Evolutionary conservation across 139 green algal species (phyloP), one percentile per base, ranked within the genome.

Genomic region (Chlorella vulgaris): DNA sequence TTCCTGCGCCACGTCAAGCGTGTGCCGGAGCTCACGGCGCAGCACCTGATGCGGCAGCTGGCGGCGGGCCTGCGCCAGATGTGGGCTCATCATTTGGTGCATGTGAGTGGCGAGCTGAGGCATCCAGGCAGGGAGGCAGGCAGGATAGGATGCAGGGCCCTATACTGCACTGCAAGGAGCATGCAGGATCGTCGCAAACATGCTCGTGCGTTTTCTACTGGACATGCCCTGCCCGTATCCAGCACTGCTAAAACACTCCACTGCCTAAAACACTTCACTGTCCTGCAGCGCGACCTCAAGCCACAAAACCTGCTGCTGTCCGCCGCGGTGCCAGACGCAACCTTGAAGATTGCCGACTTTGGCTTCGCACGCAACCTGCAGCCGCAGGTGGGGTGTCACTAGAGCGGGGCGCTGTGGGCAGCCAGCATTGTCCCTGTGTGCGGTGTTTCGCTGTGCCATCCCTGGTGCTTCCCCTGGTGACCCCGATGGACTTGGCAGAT

Each of bases 291-390:
- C 5, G 97, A 99, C 88, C 87, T 99, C n/a, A 99, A 99, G 89
- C 96, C 97, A 0, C 95, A 98, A 87, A 99, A 98, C 84, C 86
- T 99, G 80, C 89, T 99, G 78, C 88, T 98, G 39, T 90, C 85
- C 6, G 87, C 89, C 65, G 62, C 63, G 10, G 78, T 53, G 0
- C 61, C 85, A 1, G 71, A 76, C 3, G 86, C 82, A 39, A 42
- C 35, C 21, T 89, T 98, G 4, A 99, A 99, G 86, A 99, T 99
- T 69, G 97, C 97, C 19, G 97, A 99, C 89, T 99, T 99, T 94
- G 97, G 97, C 7, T 99, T 99, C 89, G 97, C 96, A 10, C 84
- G 97, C 39, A 91, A 88, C 43, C 88, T 98, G 83, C 89, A 94
- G 81, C 93, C 95, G 22, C 89, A 97, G 82, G 62, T 67, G 43